A percentile compares a stretch with the other conserved stretches of the same genome.
Evolutionary conservation across 495 filamentous ascomycete species (phyloP).

Genomic region (Pseudoneurospora amorphoporcata): DNA sequence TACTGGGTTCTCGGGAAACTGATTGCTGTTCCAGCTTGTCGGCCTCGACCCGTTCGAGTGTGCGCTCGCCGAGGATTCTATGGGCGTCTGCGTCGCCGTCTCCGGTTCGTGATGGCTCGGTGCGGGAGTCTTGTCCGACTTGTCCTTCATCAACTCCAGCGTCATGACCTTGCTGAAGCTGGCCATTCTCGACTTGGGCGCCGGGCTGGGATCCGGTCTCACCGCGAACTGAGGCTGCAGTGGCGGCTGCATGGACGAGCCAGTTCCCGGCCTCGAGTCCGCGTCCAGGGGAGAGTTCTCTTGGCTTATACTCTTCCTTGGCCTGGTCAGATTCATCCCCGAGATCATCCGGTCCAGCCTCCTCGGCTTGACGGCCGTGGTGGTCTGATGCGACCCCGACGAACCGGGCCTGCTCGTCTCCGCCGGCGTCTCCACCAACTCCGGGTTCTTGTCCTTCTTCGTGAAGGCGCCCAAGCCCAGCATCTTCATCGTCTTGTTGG

Average conservation of each 20-base stretch:
- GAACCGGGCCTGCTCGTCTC: background rate
- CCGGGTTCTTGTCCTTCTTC: background rate
- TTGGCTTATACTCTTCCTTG: background rate
- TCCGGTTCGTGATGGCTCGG: background rate
- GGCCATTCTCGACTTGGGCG: background rate
- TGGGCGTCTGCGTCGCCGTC: background rate
- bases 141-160: background rate
- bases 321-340: background rate
- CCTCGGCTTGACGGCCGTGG: background rate
- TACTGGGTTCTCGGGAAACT: background rate
- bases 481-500: background rate
- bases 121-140: background rate
- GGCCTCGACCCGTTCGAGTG: background rate
- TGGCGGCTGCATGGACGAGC: background rate
- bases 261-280: background rate
- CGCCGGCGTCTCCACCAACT: background rate
- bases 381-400: background rate
- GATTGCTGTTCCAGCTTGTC: background rate
- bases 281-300: background rate
- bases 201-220: background rate
- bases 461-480: background rate
- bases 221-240: background rate
- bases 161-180: background rate
- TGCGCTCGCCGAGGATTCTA: background rate
- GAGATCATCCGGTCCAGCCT: background rate